Percentiles rank a stretch among this genome's conserved stretches.
Conservation (phyloP, 2,329 filamentous ascomycete species). For the Colletotrichum musicola region DNA sequence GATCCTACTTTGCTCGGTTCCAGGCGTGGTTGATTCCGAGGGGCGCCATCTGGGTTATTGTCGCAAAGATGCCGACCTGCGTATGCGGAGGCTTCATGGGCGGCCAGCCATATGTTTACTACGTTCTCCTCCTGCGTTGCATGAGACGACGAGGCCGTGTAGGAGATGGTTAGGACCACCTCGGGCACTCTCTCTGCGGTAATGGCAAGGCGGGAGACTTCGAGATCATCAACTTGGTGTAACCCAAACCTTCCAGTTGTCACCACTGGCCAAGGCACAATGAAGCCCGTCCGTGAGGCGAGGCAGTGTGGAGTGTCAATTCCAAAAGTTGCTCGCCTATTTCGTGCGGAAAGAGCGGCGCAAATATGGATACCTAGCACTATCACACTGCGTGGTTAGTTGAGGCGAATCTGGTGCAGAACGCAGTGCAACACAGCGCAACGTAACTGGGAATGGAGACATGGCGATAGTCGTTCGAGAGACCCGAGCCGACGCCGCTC, state of each 20-base stretch:
- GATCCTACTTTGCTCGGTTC: too few relatives aligned
- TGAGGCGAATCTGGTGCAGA: not conserved
- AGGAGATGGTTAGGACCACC: not conserved
- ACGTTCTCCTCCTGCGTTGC: not conserved
- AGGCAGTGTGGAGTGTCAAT: conserved; percentile 12
- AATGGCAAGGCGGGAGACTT: not conserved
- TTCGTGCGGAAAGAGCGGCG: too few relatives aligned
- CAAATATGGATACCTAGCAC: too few relatives aligned
- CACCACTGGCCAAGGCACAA: not conserved
- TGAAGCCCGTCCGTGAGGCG: not conserved
- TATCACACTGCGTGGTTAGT: too few relatives aligned
- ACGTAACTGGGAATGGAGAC: too few relatives aligned
- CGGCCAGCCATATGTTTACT: too few relatives aligned
- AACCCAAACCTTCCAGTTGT: not conserved
- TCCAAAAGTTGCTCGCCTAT: not conserved
- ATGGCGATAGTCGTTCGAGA: conserved; percentile 7
- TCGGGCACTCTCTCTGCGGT: not conserved
- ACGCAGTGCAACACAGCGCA: not conserved
- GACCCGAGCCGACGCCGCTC: conserved; percentile 26
- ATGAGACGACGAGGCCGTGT: not conserved
- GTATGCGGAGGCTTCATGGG: too few relatives aligned
- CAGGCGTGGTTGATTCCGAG: too few relatives aligned
- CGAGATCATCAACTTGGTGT: not conserved
- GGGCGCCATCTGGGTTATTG: too few relatives aligned
- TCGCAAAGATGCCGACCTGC: too few relatives aligned